Base-by-base conservation (phyloP, 345 rosid genomes). In the Gossypium australe region DNA sequence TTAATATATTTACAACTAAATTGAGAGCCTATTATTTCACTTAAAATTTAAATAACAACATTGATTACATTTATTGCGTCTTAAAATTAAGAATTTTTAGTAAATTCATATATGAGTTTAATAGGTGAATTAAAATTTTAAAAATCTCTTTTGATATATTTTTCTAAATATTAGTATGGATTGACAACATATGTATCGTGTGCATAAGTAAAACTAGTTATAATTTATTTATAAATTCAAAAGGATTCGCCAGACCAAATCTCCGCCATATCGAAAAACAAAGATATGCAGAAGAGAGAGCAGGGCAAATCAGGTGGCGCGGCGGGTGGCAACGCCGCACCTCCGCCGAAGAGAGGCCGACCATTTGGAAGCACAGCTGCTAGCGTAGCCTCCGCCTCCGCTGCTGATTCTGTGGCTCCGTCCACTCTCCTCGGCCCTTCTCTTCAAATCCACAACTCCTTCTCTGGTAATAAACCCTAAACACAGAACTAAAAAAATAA, bases 381-480 rank as follows among this genome's bases (percentile, higher is more conserved):
- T 41, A 79, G 84, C 83, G 24, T 85, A 60, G 34, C 85, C 12
- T 82, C 91, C 3, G 79, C 85, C 0, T 85, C 85, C 9, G 86
- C 82, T 18, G 89, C 83, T 1, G 97, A 94, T 9, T 70, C 91
- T 1, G 86, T 80, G 29, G 92, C 97, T 77, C 98, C 98, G 38
- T 80, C 86, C 2, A 81, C 82, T 38, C 84, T 91, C 75, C 87
- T 94, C 6, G 98, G 98, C 49, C 98, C 98, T 25, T 84, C 98
- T 18, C 93, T 94, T 62, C 98, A 88, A 69, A 89, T 94, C 57
- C 98, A 94, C 85, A 84, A 83, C 80, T 91, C 98, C 51, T 92
- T 94, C 76, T 86, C 89, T 18, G 98, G 98, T 93, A 56, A 86
- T 85, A 71, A 44, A 45, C 3, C 62, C 25, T 43, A 75, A 68